Base-by-base conservation (phyloP, 768 basidiomycete genomes). In the Boletus insuetus region DNA sequence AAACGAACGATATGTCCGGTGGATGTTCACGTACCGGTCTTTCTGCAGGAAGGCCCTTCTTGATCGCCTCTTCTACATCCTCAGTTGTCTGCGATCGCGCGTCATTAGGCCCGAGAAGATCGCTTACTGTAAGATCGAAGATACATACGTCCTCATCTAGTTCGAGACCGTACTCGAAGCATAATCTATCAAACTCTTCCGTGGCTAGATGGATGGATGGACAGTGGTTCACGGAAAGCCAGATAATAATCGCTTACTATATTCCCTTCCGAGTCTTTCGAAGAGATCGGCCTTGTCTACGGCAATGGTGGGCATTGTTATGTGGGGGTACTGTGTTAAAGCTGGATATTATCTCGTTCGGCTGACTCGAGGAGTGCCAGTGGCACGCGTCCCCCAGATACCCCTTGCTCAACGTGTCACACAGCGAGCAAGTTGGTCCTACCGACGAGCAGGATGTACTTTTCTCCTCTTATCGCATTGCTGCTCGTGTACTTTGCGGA, bases 81-180 rank as follows among this genome's bases (percentile, higher is more conserved):
- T 83, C 82, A 0, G 94, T 96, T 24, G 94, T 98, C 94, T 97
- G 60, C 8, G 53, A 61, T 20, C 39, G 31, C 17, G n/a, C 10
- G 37, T 32, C 10, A 20, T 49, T 56, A 57, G 56, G 29, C 29
- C 51, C 14, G 6, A 35, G 9, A 17, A 50, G 16, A 51, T 46
- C 42, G 46, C 9, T 8, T 19, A 26, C 31, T 16, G 39, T 17
- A 49, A 42, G 22, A 34, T 6, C 6, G 40, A 49, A 39, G 10
- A 32, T 16, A 78, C 89, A 62, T 67, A 98, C 96, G 75, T 99
- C 97, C 75, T 97, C 97, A 67, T 99, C 97, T 34, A 98, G 79
- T 75, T 99, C 97, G 45, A 99, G 77, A 52, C 97, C 97, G 74
- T 95, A 99, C 62, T 98, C 93, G 76, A 99, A 99, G 64, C 92